Conservation (phyloP, 176 grass and related monocot genomes). For the Oropetium thomaeum region DNA sequence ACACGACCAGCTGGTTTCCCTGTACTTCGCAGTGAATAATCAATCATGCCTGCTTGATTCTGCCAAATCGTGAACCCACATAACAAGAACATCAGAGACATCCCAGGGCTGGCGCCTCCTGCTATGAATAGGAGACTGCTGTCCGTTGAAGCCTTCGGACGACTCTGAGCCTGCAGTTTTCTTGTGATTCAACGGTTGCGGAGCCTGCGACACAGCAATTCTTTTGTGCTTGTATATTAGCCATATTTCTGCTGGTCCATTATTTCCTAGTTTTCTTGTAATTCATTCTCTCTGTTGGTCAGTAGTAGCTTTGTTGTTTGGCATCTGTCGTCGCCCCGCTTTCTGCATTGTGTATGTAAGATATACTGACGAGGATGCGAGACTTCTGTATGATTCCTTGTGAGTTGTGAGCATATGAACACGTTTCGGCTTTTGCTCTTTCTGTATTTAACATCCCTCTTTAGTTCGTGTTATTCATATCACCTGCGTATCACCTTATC, state of each 20-base stretch:
- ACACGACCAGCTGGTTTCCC: background rate
- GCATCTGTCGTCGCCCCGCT: background rate
- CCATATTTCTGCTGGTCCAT: slow-evolving; percentile 7
- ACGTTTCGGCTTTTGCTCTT: background rate
- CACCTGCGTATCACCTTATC: no score
- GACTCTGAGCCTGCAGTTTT: slow-evolving; percentile 31
- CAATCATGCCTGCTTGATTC: background rate
- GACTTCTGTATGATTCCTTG: background rate
- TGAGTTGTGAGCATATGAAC: background rate
- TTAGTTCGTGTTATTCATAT: background rate
- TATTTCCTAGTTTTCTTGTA: no score
- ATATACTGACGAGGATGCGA: slow-evolving; percentile 31
- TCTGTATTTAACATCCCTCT: background rate
- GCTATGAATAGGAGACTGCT: slow-evolving; percentile 78
- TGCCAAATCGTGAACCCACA: slow-evolving; percentile 78
- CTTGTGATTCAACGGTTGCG: background rate
- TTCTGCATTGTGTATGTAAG: slow-evolving; percentile 53
- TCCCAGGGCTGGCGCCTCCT: slow-evolving; percentile 89
- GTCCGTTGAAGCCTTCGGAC: slow-evolving; percentile 41
- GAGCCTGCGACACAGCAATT: slow-evolving; percentile 24
- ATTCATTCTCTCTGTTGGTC: no score
- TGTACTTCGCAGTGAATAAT: background rate
- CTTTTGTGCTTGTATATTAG: slow-evolving; percentile 57
- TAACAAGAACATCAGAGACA: slow-evolving; percentile 89
- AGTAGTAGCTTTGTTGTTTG: slow-evolving; percentile 33